Percentiles rank a stretch among this genome's conserved stretches.
phyloP scores from a whole-genome alignment of 1,139 yeast genomes.

The Candida sp. region DNA sequence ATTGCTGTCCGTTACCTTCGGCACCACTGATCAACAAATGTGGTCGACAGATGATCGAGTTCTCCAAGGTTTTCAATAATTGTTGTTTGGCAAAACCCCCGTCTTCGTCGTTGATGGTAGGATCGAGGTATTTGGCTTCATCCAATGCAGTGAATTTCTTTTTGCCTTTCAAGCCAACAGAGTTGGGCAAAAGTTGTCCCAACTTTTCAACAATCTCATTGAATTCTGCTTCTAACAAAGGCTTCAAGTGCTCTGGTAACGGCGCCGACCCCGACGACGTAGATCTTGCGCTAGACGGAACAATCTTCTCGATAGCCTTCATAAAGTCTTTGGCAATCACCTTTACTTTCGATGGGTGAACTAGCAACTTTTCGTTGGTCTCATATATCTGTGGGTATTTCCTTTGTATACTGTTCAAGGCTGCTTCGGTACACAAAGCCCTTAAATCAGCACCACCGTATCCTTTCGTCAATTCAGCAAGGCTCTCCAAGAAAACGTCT shows the following conservation, averaged over 20 bases:
- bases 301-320: slow-evolving; percentile 82
- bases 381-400: slow-evolving; percentile 92
- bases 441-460: slow-evolving; percentile 98
- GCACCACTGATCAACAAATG: slow-evolving; percentile 75
- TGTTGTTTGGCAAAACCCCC: slow-evolving; percentile 76
- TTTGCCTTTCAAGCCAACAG: slow-evolving; percentile 30
- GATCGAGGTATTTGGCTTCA: slow-evolving; percentile 70
- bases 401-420: slow-evolving; percentile 89
- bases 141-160: slow-evolving; percentile 65
- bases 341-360: slow-evolving; percentile 72
- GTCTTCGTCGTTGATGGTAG: slow-evolving; percentile 57
- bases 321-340: slow-evolving; percentile 90
- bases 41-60: slow-evolving; percentile 81
- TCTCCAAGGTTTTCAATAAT: slow-evolving; percentile 58
- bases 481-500: slow-evolving; percentile 59
- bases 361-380: slow-evolving; percentile 72
- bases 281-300: slow-evolving; percentile 93
- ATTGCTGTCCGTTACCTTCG: slow-evolving; percentile 89
- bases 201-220: slow-evolving; percentile 51
- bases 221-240: slow-evolving; percentile 60
- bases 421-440: slow-evolving; percentile 96
- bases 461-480: slow-evolving; percentile 89
- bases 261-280: slow-evolving; percentile 79
- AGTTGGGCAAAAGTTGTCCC: slow-evolving; percentile 65
- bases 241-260: slow-evolving; percentile 71